Conservation (phyloP, 1,139 yeast species). For the Yamadazyma diddensiae region DNA sequence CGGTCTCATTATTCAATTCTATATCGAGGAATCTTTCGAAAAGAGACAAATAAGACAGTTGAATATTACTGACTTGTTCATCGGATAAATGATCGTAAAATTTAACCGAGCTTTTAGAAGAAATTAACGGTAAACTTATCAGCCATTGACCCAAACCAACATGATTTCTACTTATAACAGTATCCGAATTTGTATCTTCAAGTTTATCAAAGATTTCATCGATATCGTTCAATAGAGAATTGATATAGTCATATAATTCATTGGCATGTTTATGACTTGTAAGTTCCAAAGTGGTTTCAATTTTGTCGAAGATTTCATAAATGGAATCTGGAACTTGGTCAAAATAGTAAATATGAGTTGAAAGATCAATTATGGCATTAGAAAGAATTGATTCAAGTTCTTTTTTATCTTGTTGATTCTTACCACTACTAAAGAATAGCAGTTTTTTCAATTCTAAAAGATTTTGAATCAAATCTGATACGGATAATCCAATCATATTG, state of each 20-base stretch:
- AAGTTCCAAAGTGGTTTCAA: constrained; percentile 32
- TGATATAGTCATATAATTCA: constrained; percentile 23
- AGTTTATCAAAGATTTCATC: constrained; percentile 31
- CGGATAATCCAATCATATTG: constrained; percentile 84
- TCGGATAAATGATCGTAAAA: constrained; percentile 17
- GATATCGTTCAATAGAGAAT: constrained; percentile 32
- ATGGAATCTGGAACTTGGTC: constrained; percentile 80
- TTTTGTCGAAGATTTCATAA: constrained; percentile 48
- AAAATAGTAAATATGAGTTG: constrained; percentile 71
- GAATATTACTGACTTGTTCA: constrained; percentile 29
- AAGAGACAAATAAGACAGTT: constrained; percentile 30
- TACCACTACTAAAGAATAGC: constrained; percentile 27
- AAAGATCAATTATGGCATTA: constrained; percentile 57
- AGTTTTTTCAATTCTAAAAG: constrained; percentile 58
- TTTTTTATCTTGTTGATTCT: constrained; percentile 20
- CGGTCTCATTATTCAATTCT: constrained; percentile 22
- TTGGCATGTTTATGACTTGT: constrained; percentile 14
- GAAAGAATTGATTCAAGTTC: constrained; percentile 33
- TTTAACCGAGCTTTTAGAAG: constrained; percentile 19
- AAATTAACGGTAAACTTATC: constrained; percentile 32
- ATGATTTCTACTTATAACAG: constrained; percentile 37
- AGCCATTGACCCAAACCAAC: constrained; percentile 47
- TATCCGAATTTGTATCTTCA: constrained; percentile 22
- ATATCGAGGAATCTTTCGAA: constrained; percentile 32
- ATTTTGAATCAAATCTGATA: constrained; percentile 73